Evolutionary conservation across 2,329 filamentous ascomycete genomes (phyloP).

Genomic region (Laburnicola sp.): DNA sequence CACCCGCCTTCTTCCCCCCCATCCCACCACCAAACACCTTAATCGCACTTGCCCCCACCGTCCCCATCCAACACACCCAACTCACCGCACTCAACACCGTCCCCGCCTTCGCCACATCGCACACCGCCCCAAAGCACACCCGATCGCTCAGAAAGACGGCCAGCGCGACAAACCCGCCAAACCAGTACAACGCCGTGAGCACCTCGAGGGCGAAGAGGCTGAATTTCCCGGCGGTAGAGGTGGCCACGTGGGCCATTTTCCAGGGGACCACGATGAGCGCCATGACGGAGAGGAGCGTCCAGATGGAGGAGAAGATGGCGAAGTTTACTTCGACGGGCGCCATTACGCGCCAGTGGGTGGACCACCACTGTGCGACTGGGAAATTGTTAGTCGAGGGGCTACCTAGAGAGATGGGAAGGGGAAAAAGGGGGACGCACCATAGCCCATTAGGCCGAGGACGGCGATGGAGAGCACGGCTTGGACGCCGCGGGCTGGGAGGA

Average conservation of each 20-base stretch:
- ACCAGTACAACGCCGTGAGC: constrained; percentile 85
- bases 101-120: constrained; percentile 64
- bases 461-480: constrained; percentile 72
- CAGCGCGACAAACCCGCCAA: constrained; percentile 78
- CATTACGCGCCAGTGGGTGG: constrained; percentile 54
- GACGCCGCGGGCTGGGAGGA: constrained; percentile 66
- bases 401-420: constrained; percentile 33
- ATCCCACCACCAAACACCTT: constrained; percentile 36
- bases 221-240: constrained; percentile 60
- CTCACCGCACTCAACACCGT: constrained; percentile 69
- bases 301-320: constrained; percentile 76
- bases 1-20: constrained; percentile 13
- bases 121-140: constrained; percentile 60
- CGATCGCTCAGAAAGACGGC: constrained; percentile 66
- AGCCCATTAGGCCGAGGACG: constrained; percentile 73
- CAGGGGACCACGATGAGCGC: constrained; percentile 71
- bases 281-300: constrained; percentile 67
- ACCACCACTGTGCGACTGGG: constrained; percentile 61
- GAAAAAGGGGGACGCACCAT: constrained; percentile 57
- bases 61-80: constrained; percentile 57
- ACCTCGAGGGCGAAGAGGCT: constrained; percentile 67
- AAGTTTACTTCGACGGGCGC: constrained; percentile 69
- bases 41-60: constrained; percentile 18
- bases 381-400: constrained; percentile 52
- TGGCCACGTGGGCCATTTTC: constrained; percentile 50